Conservation (phyloP, 306 rosid genomes). For the Senna siamea region DNA sequence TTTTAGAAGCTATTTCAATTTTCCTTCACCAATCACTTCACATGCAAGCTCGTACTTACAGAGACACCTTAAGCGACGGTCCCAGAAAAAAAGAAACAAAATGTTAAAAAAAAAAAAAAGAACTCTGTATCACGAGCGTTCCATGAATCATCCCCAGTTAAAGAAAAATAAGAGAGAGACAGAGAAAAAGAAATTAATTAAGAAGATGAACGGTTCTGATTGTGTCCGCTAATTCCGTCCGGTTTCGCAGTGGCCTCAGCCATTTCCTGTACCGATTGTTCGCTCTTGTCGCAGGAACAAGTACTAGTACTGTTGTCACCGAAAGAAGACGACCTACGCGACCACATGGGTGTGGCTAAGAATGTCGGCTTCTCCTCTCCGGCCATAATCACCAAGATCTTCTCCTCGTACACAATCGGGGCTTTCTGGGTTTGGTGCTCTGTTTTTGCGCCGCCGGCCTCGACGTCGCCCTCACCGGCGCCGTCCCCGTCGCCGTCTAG, state of each 20-base stretch:
- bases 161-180: neutral
- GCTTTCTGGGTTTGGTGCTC: conserved; percentile 50
- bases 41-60: conserved; percentile 27
- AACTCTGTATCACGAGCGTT: neutral
- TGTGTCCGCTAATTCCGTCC: conserved; percentile 1
- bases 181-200: neutral
- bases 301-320: conserved; percentile 48
- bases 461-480: conserved; percentile 64
- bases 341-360: conserved; percentile 81
- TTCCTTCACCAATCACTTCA: conserved; percentile 15
- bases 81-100: no score
- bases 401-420: conserved; percentile 68
- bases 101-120: conserved; percentile 10
- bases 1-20: neutral
- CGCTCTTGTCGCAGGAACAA: conserved; percentile 52
- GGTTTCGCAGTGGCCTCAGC: conserved; percentile 37
- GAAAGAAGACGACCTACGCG: conserved; percentile 70
- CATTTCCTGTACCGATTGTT: conserved; percentile 43
- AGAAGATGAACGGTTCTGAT: conserved; percentile 44
- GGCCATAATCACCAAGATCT: conserved; percentile 92
- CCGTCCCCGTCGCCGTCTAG: conserved; percentile 51
- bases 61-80: no score
- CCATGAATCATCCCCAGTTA: no score
- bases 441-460: conserved; percentile 51
- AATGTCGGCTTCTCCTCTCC: conserved; percentile 85